These are phyloP conservation scores for Aaosphaeria arxii DNA, from an alignment of 2,329 filamentous ascomycete species.

Conservation along the genomic window DNA sequence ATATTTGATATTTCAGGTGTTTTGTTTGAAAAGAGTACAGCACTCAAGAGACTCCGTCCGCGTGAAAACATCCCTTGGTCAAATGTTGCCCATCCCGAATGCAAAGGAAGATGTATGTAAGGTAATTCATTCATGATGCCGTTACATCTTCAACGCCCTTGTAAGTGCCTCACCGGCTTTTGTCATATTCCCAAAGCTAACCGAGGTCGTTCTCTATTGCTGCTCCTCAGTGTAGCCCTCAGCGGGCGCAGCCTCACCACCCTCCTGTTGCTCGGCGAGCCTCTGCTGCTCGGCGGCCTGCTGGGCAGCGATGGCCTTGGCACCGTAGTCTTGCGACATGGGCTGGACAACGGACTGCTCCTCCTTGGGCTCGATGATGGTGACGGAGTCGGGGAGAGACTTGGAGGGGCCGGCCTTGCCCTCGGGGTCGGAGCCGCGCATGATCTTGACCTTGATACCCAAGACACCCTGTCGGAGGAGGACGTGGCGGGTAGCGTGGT, in stretches of 20 bases:
- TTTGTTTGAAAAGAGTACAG: conserved; percentile 27
- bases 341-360: conserved; percentile 93
- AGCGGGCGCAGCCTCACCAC: conserved; percentile 38
- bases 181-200: conserved; percentile 1
- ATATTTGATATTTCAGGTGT: conserved; percentile 22
- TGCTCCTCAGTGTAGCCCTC: conserved; percentile 34
- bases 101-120: conserved; percentile 16
- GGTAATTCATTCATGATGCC: conserved; percentile 8
- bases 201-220: conserved; percentile 1
- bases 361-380: conserved; percentile 99
- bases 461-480: conserved; percentile 99
- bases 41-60: conserved; percentile 22
- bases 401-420: conserved; percentile 98
- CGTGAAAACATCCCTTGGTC: conserved; percentile 12
- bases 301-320: conserved; percentile 73
- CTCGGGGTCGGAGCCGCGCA: conserved; percentile 98
- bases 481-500: conserved; percentile 97
- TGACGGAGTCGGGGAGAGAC: conserved; percentile 96
- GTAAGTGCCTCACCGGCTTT: neutral
- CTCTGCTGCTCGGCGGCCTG: conserved; percentile 64
- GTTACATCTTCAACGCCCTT: conserved; percentile 4
- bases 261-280: conserved; percentile 57
- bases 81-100: conserved; percentile 18
- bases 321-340: conserved; percentile 97
- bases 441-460: conserved; percentile 99